phyloP scores from a whole-genome alignment of 768 basidiomycete species.

The Pleurotus ostreatus region DNA sequence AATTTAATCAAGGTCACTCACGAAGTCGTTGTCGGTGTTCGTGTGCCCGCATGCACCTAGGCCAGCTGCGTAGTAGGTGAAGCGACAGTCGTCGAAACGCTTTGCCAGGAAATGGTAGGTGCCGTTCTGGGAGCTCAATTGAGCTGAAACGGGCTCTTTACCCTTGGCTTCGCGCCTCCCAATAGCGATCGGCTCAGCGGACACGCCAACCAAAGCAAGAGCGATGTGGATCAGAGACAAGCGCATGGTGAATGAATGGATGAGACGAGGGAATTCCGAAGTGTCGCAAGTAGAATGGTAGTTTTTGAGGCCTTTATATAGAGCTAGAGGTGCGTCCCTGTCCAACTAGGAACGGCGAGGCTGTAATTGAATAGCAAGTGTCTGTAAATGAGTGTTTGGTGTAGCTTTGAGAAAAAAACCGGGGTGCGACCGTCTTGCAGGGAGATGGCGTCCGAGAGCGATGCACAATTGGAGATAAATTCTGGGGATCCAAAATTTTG shows the following conservation, averaged over 20 bases:
- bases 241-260: neutral
- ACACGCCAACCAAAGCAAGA: neutral
- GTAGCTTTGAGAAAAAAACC: neutral
- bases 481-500: neutral
- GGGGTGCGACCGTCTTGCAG: neutral
- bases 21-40: slow-evolving; percentile 36
- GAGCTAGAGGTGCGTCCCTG: neutral
- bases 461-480: slow-evolving; percentile 8
- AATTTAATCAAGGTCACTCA: slow-evolving; percentile 18
- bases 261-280: neutral
- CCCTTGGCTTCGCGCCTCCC: neutral
- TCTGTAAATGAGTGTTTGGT: neutral
- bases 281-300: neutral
- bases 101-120: slow-evolving; percentile 16
- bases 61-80: slow-evolving; percentile 26
- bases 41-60: slow-evolving; percentile 47
- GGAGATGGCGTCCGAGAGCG: neutral
- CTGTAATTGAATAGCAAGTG: neutral
- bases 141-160: neutral
- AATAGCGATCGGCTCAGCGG: slow-evolving; percentile 3
- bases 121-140: neutral
- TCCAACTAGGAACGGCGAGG: slow-evolving; percentile 3
- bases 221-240: neutral
- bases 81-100: slow-evolving; percentile 23
- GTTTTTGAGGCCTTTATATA: slow-evolving; percentile 2